Evolutionary conservation across 2,329 filamentous ascomycete species (phyloP).

Genomic region (Aspergillus pseudotamarii): DNA sequence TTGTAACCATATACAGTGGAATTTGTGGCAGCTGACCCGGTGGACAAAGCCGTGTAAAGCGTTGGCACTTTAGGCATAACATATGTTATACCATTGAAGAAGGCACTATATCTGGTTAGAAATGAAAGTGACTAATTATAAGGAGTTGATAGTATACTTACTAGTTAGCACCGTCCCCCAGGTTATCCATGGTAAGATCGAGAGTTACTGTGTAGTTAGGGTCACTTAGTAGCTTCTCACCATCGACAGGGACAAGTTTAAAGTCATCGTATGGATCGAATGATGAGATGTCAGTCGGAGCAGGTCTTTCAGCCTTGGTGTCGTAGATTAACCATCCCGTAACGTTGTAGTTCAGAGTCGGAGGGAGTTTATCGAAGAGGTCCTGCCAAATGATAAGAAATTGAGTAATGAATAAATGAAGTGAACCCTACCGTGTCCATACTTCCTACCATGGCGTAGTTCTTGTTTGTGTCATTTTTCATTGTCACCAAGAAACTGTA

Average conservation of each 20-base stretch:
- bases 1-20: slow-evolving; percentile 65
- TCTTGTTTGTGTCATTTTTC: slow-evolving; percentile 61
- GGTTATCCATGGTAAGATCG: slow-evolving; percentile 68
- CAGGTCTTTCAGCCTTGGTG: slow-evolving; percentile 50
- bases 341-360: slow-evolving; percentile 36
- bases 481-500: slow-evolving; percentile 60
- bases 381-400: not conserved
- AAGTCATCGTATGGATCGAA: slow-evolving; percentile 76
- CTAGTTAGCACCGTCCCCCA: slow-evolving; percentile 38
- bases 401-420: slow-evolving; percentile 33
- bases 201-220: slow-evolving; percentile 66
- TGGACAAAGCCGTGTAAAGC: slow-evolving; percentile 31
- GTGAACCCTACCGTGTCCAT: slow-evolving; percentile 31
- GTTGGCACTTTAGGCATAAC: slow-evolving; percentile 32
- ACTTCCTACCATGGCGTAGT: slow-evolving; percentile 62
- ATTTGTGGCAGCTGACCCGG: slow-evolving; percentile 52
- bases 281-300: slow-evolving; percentile 25
- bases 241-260: slow-evolving; percentile 69
- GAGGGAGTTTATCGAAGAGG: slow-evolving; percentile 21
- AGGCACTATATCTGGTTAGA: slow-evolving; percentile 8
- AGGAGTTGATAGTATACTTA: not conserved
- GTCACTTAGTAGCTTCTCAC: slow-evolving; percentile 59
- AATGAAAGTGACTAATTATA: too few species aligned
- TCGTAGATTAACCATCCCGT: slow-evolving; percentile 67
- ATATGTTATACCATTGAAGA: slow-evolving; percentile 35